A percentile compares a stretch with the other conserved stretches of the same genome.
Conservation (phyloP, 2,329 filamentous ascomycete genomes). For the Aschersonia sp. region DNA sequence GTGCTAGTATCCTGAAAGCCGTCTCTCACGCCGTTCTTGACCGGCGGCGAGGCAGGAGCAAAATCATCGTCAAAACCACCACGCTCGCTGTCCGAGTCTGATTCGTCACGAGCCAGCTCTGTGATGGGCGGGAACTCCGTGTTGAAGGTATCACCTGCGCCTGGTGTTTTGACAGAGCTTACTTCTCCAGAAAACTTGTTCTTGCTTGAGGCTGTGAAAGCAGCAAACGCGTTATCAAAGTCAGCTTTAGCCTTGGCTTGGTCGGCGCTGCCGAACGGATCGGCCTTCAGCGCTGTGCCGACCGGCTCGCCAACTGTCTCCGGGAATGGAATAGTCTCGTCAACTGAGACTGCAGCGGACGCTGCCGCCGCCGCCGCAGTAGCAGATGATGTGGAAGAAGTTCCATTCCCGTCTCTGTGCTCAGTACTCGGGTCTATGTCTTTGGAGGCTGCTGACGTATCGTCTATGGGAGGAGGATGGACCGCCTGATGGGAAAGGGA, state of each 20-base stretch:
- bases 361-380: constrained; percentile 9
- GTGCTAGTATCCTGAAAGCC: not conserved
- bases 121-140: constrained; percentile 87
- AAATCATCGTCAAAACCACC: constrained; percentile 94
- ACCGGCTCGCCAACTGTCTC: constrained; percentile 7
- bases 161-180: constrained; percentile 23
- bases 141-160: constrained; percentile 38
- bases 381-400: constrained; percentile 14
- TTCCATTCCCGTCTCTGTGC: constrained; percentile 9
- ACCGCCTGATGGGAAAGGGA: constrained; percentile 69
- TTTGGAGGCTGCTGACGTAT: constrained; percentile 17
- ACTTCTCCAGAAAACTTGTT: constrained; percentile 26
- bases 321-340: not conserved
- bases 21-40: constrained; percentile 14
- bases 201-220: constrained; percentile 46
- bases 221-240: constrained; percentile 75
- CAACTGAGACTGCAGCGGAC: constrained; percentile 7
- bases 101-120: constrained; percentile 74
- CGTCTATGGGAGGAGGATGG: constrained; percentile 46
- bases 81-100: constrained; percentile 61
- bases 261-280: constrained; percentile 39
- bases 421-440: constrained; percentile 5
- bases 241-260: constrained; percentile 58
- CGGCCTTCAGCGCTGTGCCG: constrained; percentile 12
- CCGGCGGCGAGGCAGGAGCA: constrained; percentile 43